A percentile compares a stretch with the other conserved stretches of the same genome.
Conservation (phyloP, 1,284 basidiomycete genomes). For the Takashimella tepidaria region DNA sequence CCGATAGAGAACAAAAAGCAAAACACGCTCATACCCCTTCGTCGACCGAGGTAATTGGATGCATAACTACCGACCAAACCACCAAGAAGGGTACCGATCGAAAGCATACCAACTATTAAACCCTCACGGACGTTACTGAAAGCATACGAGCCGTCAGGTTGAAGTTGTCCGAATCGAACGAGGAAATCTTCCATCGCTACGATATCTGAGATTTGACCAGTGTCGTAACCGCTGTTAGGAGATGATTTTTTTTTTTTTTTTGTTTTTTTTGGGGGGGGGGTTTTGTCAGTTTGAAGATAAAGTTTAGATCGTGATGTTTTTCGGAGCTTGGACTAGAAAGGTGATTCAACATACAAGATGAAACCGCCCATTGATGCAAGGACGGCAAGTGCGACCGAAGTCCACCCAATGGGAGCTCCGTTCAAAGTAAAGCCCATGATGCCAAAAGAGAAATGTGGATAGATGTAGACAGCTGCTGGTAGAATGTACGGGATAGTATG, state of each 20-base stretch:
- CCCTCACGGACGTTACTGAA: slow-evolving; percentile 55
- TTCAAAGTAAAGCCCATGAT: not conserved
- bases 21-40: slow-evolving; percentile 65
- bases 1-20: slow-evolving; percentile 61
- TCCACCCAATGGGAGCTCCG: not conserved
- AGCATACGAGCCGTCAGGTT: slow-evolving; percentile 49
- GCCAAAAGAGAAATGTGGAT: not conserved
- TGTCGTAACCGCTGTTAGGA: slow-evolving; percentile 53
- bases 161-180: slow-evolving; percentile 12
- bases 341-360: slow-evolving; percentile 56
- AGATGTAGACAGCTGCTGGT: not conserved
- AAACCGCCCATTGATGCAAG: slow-evolving; percentile 48
- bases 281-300: no score
- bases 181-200: slow-evolving; percentile 57
- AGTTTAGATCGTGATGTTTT: no score
- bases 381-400: slow-evolving; percentile 1
- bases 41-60: slow-evolving; percentile 64
- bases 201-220: slow-evolving; percentile 72
- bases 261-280: no score
- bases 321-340: no score
- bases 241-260: no score
- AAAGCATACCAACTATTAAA: slow-evolving; percentile 64
- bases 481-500: not conserved
- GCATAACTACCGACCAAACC: slow-evolving; percentile 57
- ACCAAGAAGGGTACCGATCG: slow-evolving; percentile 57